Evolutionary conservation across 2,329 filamentous ascomycete genomes (phyloP), one percentile per base, ranked within the genome.

Genomic region (Capronia coronata): DNA sequence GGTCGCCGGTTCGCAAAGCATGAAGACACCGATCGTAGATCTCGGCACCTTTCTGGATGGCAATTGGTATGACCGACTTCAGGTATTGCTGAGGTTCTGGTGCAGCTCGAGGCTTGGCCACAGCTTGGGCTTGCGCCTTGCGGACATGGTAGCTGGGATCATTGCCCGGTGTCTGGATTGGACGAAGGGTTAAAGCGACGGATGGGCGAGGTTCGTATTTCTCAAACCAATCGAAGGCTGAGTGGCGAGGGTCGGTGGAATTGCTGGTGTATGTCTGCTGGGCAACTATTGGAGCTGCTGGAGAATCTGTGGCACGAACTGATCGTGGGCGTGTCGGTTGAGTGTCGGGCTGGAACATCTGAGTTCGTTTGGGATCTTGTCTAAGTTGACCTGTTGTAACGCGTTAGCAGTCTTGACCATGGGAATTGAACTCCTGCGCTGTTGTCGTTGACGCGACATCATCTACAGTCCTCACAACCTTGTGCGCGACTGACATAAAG

Each of bases 1-100:
- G 78, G 21, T 94, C 80, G 2, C 81, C 80, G 11, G 88, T 95
- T 55, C 86, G 85, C 21, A 98, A 72, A 3, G 90, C 84, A 59
- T 90, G 83, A 30, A 94, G 77, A 55, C 88, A 94, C 37, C 90
- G 83, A 42, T 91, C 84, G 64, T 96, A 97, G 57, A 96, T 95
- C 63, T 94, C 93, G 1, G 87, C 86, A 1, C 87, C 87, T 54
- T 86, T 82, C n/a, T n/a, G n/a, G 59, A 82, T 85, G 5, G 80
- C 79, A 59, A 71, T 59, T 18, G 43, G 42, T 21, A 59, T 34
- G 16, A 40, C 50, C 45, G 51, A 45, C 38, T 41, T 52, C 14
- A 58, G 47, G 23, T 48, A 51, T 21, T 52, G 50, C 37, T 59
- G 51, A 25, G 47, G 54, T 25, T 52, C 51, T 34, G 48, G 43